phyloP scores from a whole-genome alignment of 2,329 filamentous ascomycete species.

The Talaromyces albobiverticillius region DNA sequence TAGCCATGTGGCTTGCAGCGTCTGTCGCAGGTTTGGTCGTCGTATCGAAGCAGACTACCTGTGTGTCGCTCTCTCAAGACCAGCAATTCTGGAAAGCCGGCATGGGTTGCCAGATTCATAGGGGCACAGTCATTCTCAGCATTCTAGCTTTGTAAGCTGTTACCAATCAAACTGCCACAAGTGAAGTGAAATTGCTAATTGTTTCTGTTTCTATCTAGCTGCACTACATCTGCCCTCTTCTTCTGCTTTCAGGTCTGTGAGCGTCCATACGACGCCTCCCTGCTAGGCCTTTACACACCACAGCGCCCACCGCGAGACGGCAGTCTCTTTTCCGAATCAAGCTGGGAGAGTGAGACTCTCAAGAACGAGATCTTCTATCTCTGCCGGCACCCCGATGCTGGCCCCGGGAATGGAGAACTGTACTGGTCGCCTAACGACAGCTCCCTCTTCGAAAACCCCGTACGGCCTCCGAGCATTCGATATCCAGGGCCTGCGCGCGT shows the following conservation, averaged over 20 bases:
- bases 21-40: conserved; percentile 36
- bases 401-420: conserved; percentile 23
- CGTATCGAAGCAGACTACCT: conserved; percentile 33
- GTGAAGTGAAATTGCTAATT: conserved; percentile 2
- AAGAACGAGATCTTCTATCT: conserved; percentile 37
- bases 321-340: conserved; percentile 32
- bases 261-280: conserved; percentile 36
- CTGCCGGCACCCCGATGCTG: conserved; percentile 33
- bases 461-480: conserved; percentile 29
- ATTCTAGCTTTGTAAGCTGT: conserved; percentile 35
- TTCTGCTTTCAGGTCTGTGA: conserved; percentile 37
- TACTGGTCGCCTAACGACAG: conserved; percentile 22
- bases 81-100: conserved; percentile 33
- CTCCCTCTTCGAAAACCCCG: conserved; percentile 24
- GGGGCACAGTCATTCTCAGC: conserved; percentile 31
- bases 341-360: conserved; percentile 35
- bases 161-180: no score
- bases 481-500: conserved; percentile 29
- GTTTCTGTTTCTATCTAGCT: conserved; percentile 20
- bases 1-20: conserved; percentile 36
- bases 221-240: conserved; percentile 35
- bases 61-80: conserved; percentile 26
- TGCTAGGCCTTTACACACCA: conserved; percentile 34
- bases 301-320: conserved; percentile 21
- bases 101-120: conserved; percentile 35